phyloP scores from a whole-genome alignment of 345 rosid genomes.

The Eutrema japonicum region DNA sequence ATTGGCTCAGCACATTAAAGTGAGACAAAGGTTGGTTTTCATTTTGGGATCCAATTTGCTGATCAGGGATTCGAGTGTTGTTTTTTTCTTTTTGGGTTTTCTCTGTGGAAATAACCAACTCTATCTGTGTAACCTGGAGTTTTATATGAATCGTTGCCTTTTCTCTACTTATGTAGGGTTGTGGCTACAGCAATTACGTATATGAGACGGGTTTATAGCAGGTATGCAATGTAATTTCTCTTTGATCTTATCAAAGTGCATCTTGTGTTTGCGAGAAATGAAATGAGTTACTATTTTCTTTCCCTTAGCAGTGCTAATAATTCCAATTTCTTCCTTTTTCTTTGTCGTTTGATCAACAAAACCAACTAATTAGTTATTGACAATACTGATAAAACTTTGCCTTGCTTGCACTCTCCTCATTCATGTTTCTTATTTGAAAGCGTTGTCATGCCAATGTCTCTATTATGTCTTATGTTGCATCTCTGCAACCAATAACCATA shows the following conservation, averaged over 20 bases:
- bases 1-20: conserved; percentile 83
- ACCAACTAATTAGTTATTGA: not conserved
- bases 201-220: conserved; percentile 88
- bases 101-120: not conserved
- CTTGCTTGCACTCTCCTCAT: no score
- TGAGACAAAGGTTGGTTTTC: conserved; percentile 82
- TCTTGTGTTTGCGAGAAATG: conserved; percentile 10
- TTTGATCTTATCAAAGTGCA: not conserved
- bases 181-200: conserved; percentile 89
- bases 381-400: not conserved
- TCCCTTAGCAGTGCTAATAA: not conserved
- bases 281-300: conserved; percentile 1
- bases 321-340: not conserved
- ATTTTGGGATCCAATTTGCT: conserved; percentile 4
- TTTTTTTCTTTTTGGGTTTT: not conserved
- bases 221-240: conserved; percentile 45
- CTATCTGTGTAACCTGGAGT: not conserved
- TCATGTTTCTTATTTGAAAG: no score
- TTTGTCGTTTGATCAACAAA: not conserved
- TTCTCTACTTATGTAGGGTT: conserved; percentile 61
- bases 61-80: conserved; percentile 4
- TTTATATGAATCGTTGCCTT: not conserved
- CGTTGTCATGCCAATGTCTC: not conserved
- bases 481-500: not conserved
- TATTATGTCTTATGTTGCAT: not conserved